Percentiles rank a stretch among this genome's conserved stretches.
Conservation (phyloP, 1,284 basidiomycete species). For the Apiotrichum siamense region DNA sequence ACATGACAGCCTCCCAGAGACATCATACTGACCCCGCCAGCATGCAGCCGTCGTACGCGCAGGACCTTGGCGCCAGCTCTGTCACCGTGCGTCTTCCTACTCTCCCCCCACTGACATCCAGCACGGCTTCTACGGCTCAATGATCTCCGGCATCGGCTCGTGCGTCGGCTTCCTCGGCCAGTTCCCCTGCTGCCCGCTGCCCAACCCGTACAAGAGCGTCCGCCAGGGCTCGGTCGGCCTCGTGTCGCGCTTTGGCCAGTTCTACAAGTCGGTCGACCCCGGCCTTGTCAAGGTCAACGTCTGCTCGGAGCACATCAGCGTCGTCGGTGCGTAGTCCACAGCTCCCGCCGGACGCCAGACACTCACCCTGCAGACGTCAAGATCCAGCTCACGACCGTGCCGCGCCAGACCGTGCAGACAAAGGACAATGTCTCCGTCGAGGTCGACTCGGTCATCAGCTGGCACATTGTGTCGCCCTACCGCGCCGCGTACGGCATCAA, state of each 20-base stretch:
- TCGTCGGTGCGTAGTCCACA: constrained; percentile 49
- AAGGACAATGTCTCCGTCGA: constrained; percentile 62
- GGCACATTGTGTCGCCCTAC: constrained; percentile 69
- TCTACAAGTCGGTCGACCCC: constrained; percentile 67
- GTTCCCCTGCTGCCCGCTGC: constrained; percentile 73
- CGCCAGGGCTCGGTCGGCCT: constrained; percentile 78
- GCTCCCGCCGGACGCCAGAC: neutral
- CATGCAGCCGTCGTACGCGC: constrained; percentile 68
- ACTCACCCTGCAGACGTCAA: constrained; percentile 65
- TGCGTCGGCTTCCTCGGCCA: constrained; percentile 58
- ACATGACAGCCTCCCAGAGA: constrained; percentile 11
- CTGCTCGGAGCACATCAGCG: constrained; percentile 73
- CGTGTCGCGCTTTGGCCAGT: constrained; percentile 79
- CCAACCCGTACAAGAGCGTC: constrained; percentile 52
- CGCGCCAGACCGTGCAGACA: constrained; percentile 65
- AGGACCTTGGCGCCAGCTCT: constrained; percentile 64
- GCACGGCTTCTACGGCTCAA: constrained; percentile 80
- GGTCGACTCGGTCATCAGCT: constrained; percentile 71
- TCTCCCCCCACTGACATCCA: constrained; percentile 50
- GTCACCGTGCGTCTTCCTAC: constrained; percentile 47
- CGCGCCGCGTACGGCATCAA: constrained; percentile 87
- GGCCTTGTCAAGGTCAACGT: constrained; percentile 88
- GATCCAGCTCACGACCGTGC: constrained; percentile 83
- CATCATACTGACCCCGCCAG: neutral
- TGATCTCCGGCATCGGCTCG: constrained; percentile 57